phyloP scores from a whole-genome alignment of 2,329 filamentous ascomycete genomes.

The Aspergillus sp. region DNA sequence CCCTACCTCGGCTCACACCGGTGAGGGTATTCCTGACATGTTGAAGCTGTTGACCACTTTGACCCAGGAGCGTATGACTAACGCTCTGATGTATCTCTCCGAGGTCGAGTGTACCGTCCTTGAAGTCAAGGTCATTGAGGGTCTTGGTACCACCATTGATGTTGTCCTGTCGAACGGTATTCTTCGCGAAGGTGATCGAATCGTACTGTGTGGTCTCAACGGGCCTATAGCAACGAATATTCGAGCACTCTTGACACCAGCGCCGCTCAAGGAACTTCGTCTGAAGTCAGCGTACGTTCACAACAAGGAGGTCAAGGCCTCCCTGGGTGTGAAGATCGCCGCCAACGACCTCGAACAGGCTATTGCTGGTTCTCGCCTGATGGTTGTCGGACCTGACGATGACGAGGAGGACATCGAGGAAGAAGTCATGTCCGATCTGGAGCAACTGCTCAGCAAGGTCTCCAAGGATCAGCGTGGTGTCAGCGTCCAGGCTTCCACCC shows the following conservation, averaged over 20 bases:
- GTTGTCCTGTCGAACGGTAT: conserved; percentile 96
- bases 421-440: conserved; percentile 91
- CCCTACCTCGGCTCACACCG: conserved; percentile 95
- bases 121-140: conserved; percentile 98
- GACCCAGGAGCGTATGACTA: conserved; percentile 96
- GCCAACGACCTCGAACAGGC: conserved; percentile 92
- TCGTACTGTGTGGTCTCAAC: conserved; percentile 94
- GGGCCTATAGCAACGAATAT: conserved; percentile 94
- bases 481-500: conserved; percentile 91
- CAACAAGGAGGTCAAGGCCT: conserved; percentile 98
- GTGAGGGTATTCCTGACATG: conserved; percentile 98
- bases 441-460: conserved; percentile 82
- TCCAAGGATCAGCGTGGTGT: conserved; percentile 91
- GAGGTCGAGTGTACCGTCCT: conserved; percentile 97
- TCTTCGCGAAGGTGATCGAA: conserved; percentile 84
- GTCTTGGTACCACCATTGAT: conserved; percentile 97
- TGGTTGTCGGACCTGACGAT: conserved; percentile 90
- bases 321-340: conserved; percentile 96
- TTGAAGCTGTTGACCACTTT: conserved; percentile 87
- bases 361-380: conserved; percentile 88
- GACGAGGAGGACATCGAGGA: conserved; percentile 96
- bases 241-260: conserved; percentile 85
- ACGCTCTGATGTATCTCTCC: conserved; percentile 94
- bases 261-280: conserved; percentile 85
- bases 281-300: conserved; percentile 96